Percentiles rank a stretch among this genome's conserved stretches.
Evolutionary conservation across 1,139 yeast species (phyloP).

Genomic region (Lodderomyces theae): DNA sequence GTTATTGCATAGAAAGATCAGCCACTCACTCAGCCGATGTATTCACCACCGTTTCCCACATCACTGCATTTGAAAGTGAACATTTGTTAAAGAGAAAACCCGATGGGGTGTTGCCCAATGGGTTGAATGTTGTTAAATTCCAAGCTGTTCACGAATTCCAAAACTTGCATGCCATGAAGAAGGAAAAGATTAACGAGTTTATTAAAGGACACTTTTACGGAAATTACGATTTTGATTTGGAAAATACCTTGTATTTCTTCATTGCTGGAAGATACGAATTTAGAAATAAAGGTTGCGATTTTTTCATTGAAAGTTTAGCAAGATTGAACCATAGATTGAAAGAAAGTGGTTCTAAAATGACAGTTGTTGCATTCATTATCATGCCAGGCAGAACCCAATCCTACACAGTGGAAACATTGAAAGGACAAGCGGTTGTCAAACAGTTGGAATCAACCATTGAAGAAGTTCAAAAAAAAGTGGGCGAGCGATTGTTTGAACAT

Average conservation of each 20-base stretch:
- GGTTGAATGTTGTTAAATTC: slow-evolving; percentile 91
- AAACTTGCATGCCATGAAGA: slow-evolving; percentile 87
- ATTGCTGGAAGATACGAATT: slow-evolving; percentile 97
- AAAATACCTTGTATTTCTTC: slow-evolving; percentile 89
- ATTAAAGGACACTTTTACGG: slow-evolving; percentile 97
- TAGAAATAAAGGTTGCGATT: slow-evolving; percentile 95
- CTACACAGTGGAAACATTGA: slow-evolving; percentile 91
- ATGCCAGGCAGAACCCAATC: slow-evolving; percentile 97
- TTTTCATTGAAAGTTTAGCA: slow-evolving; percentile 90
- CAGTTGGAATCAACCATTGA: slow-evolving; percentile 86
- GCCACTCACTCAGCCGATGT: slow-evolving; percentile 97
- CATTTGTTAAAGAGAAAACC: slow-evolving; percentile 93
- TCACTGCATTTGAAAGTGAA: slow-evolving; percentile 93
- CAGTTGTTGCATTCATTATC: slow-evolving; percentile 96
- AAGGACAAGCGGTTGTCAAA: slow-evolving; percentile 94
- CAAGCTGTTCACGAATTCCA: slow-evolving; percentile 98
- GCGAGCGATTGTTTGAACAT: slow-evolving; percentile 85
- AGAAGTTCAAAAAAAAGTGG: slow-evolving; percentile 86
- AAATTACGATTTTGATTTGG: slow-evolving; percentile 90
- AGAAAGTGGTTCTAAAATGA: slow-evolving; percentile 77
- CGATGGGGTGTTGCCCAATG: slow-evolving; percentile 96
- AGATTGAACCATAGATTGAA: slow-evolving; percentile 86
- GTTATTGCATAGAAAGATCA: slow-evolving; percentile 94
- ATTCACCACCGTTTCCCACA: slow-evolving; percentile 94
- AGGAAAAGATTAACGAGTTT: slow-evolving; percentile 90